phyloP scores from a whole-genome alignment of 2,329 filamentous ascomycete genomes.

The Aspergillus japonicus region DNA sequence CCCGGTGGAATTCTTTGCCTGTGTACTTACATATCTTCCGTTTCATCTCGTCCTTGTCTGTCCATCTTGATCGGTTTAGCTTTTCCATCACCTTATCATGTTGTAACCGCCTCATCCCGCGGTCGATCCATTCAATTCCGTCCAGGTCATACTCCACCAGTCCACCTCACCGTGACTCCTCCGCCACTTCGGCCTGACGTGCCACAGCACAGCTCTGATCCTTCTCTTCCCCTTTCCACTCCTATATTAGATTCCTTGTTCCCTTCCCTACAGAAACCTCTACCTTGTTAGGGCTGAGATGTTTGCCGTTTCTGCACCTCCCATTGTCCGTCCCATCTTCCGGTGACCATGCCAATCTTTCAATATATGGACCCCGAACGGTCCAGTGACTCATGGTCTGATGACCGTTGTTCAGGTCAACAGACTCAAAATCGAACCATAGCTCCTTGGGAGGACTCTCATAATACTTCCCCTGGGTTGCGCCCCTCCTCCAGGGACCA shows the following conservation, averaged over 20 bases:
- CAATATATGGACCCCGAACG: slow-evolving; percentile 35
- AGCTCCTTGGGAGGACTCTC: slow-evolving; percentile 16
- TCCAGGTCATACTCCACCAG: slow-evolving; percentile 2
- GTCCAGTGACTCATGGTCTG: slow-evolving; percentile 27
- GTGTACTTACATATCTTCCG: not conserved
- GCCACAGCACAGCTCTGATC: slow-evolving; percentile 1
- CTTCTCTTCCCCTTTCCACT: not conserved
- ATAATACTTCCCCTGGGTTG: slow-evolving; percentile 11
- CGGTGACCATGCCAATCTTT: slow-evolving; percentile 37
- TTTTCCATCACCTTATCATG: not conserved
- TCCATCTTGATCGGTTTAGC: not conserved
- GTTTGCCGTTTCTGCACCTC: slow-evolving; percentile 18
- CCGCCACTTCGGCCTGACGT: slow-evolving; percentile 12
- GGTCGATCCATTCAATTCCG: not conserved
- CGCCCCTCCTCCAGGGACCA: slow-evolving; percentile 17
- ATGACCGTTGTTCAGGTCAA: slow-evolving; percentile 19
- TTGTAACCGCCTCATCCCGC: not conserved
- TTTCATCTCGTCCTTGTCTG: not conserved
- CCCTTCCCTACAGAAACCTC: not conserved
- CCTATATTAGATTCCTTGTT: not conserved
- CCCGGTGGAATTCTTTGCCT: not conserved
- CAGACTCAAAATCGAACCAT: slow-evolving; percentile 6
- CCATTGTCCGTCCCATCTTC: slow-evolving; percentile 13
- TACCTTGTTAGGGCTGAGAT: slow-evolving; percentile 23
- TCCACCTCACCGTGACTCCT: slow-evolving; percentile 7